phyloP scores from a whole-genome alignment of 441 rosid species.

The Adansonia grandidieri region DNA sequence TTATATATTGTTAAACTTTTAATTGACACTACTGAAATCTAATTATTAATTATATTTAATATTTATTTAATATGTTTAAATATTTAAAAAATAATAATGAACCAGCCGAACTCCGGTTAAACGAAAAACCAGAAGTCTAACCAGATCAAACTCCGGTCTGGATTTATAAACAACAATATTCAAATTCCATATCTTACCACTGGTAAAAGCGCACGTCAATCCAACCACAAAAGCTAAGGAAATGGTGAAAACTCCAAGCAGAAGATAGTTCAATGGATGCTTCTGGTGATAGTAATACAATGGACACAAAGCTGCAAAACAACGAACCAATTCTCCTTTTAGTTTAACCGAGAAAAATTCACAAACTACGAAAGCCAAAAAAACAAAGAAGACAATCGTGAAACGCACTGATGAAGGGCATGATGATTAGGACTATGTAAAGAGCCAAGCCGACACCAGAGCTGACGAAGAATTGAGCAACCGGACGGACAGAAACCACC shows the following conservation, averaged over 20 bases:
- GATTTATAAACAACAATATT: neutral
- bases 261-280: conserved; percentile 89
- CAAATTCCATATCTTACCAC: conserved; percentile 47
- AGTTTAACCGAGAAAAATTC: neutral
- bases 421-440: conserved; percentile 72
- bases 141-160: too few species aligned
- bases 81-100: too few species aligned
- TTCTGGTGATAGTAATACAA: conserved; percentile 79
- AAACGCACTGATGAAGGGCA: conserved; percentile 64
- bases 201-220: conserved; percentile 81
- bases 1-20: too few species aligned
- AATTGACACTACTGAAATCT: too few species aligned
- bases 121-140: too few species aligned
- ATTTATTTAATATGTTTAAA: too few species aligned
- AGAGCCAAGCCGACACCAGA: conserved; percentile 70
- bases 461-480: conserved; percentile 64
- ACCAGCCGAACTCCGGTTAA: too few species aligned
- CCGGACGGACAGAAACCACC: conserved; percentile 71
- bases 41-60: too few species aligned
- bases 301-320: conserved; percentile 67
- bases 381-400: neutral
- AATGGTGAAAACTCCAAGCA: conserved; percentile 75
- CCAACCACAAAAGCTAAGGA: conserved; percentile 74
- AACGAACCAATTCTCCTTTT: neutral
- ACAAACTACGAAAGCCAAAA: neutral